These are phyloP conservation scores for Tubosaeta sp. DNA, from an alignment of 768 basidiomycete genomes.

Conservation along the genomic window DNA sequence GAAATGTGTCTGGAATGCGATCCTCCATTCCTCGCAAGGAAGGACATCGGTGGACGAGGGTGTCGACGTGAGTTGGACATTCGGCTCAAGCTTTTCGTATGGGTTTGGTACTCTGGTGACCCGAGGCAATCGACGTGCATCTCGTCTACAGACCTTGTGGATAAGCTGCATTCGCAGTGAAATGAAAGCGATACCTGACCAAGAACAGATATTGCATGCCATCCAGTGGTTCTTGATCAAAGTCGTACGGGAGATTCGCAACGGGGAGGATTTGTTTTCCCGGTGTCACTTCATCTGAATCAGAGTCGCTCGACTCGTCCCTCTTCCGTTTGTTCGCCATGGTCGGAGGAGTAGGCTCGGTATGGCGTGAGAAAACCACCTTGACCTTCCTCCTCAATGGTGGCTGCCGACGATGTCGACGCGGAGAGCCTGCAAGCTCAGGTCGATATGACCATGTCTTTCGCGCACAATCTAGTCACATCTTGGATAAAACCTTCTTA, in stretches of 20 bases:
- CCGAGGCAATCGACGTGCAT: slow-evolving; percentile 61
- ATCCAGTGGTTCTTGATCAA: slow-evolving; percentile 59
- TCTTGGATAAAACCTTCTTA: slow-evolving; percentile 68
- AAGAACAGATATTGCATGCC: slow-evolving; percentile 79
- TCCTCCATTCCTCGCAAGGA: slow-evolving; percentile 68
- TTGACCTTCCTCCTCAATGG: not conserved
- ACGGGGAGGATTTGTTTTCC: slow-evolving; percentile 77
- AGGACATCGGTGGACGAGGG: slow-evolving; percentile 34
- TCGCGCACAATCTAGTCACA: slow-evolving; percentile 65
- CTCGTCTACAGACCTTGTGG: slow-evolving; percentile 48
- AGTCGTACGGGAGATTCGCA: slow-evolving; percentile 71
- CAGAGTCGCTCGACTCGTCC: slow-evolving; percentile 45
- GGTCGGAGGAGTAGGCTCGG: not conserved
- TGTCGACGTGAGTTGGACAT: slow-evolving; percentile 15
- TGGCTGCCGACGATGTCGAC: slow-evolving; percentile 56
- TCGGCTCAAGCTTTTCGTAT: slow-evolving; percentile 43
- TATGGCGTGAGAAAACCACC: slow-evolving; percentile 18
- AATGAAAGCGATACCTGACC: slow-evolving; percentile 52
- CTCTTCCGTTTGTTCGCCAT: slow-evolving; percentile 53
- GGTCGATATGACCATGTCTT: slow-evolving; percentile 75
- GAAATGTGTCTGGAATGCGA: slow-evolving; percentile 53
- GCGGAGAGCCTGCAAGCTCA: slow-evolving; percentile 72
- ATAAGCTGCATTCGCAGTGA: not conserved
- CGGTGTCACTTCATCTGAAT: slow-evolving; percentile 56
- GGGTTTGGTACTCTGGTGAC: slow-evolving; percentile 66